Evolutionary conservation across 2,329 filamentous ascomycete species (phyloP).

Genomic region (Cucurbitaria berberidis): DNA sequence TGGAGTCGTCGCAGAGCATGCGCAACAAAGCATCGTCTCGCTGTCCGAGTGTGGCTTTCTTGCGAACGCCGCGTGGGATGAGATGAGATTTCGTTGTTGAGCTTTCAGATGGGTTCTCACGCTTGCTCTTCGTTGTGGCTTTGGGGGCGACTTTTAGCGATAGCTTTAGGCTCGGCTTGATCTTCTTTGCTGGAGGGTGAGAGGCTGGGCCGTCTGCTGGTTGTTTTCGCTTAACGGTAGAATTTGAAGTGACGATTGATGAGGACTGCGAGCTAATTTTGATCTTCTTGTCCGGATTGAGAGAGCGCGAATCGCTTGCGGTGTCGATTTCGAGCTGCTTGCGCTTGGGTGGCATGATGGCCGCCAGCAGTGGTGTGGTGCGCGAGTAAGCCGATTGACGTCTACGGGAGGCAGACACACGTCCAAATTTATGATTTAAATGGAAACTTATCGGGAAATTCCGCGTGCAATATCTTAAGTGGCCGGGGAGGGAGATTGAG

Average conservation of each 20-base stretch:
- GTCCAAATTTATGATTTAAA: too few relatives aligned
- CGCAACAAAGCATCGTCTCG: constrained; percentile 14
- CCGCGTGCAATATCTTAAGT: too few relatives aligned
- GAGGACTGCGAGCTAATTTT: neutral
- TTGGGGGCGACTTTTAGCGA: neutral
- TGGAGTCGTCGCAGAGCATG: constrained; percentile 20
- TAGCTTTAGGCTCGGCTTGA: neutral
- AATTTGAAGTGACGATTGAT: neutral
- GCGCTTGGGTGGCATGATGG: neutral
- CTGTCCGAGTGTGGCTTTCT: constrained; percentile 11
- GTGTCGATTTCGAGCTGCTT: neutral
- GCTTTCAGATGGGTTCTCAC: neutral
- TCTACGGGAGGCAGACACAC: too few relatives aligned
- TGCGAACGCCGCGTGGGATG: constrained; percentile 14
- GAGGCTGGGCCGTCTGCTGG: neutral
- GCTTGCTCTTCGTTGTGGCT: neutral
- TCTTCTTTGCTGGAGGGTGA: neutral
- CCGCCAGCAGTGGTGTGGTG: too few relatives aligned
- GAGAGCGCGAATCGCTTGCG: neutral
- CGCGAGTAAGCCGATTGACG: too few relatives aligned
- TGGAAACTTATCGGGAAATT: too few relatives aligned
- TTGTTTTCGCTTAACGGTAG: neutral
- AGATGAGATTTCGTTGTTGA: constrained; percentile 3
- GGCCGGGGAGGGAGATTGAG: too few relatives aligned
- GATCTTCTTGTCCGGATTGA: neutral